Base-by-base conservation (phyloP, 257 asterid genomes). In the Plantago elongata region DNA sequence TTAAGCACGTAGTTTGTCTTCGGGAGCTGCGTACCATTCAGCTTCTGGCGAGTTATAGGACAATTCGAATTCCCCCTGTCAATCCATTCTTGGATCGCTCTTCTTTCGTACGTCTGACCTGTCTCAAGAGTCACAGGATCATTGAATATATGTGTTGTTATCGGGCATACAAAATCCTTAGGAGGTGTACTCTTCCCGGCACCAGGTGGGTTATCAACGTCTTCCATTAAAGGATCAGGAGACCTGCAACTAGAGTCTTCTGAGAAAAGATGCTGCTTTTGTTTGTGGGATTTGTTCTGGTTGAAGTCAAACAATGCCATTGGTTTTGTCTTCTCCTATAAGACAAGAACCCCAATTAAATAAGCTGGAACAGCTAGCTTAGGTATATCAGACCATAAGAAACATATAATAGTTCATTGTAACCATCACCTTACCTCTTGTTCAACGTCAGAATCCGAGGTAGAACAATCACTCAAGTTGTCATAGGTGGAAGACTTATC, bases 71-170 rank as follows among this genome's bases (percentile, higher is more conserved):
- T 89, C 10, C 97, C 97, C 49, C 86, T 69, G 7, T 83, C 91
- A 14, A 86, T 54, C 97, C 97, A 86, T 77, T 89, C 95, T 75
- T 84, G 91, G 43, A 86, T 89, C 2, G 97, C 97, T 68, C 9
- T 67, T 38, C 94, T 59, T 50, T 89, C 97, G 16, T 84, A 89
- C 3, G 95, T 89, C 67, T 89, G 97, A 0, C 94, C 97, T 0
- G 94, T 86, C 68, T 89, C 97, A 4, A 86, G 91, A 17, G 94
- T 89, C 27, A 89, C 97, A 0, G 97, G 97, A 62, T 89, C 97
- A 9, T 77, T 69, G 66, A 89, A 84, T 43, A 89, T 37, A 55
- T 87, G 86, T 17, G 86, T 79, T 0, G 97, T 89, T 62, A 89
- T 86, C 48, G 94, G 97, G 72, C 97, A 89, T 34, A 89, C 88